phyloP scores from a whole-genome alignment of 148 eudicot species.

The Bassia scoparia region DNA sequence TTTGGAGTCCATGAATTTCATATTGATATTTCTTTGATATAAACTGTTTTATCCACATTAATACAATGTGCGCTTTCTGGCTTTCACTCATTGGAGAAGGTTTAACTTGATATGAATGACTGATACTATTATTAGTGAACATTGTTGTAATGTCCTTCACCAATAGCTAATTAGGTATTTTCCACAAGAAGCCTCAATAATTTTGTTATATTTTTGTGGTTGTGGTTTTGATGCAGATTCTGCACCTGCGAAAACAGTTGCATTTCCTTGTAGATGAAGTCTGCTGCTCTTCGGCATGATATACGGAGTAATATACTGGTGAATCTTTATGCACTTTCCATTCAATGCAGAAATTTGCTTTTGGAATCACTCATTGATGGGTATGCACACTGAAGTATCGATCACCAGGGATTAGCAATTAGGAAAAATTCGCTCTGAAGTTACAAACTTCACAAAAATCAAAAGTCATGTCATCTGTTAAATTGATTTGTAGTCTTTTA shows the following conservation, averaged over 20 bases:
- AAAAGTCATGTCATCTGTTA: not conserved
- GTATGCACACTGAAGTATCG: not conserved
- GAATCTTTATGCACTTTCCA: not conserved
- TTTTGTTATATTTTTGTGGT: not conserved
- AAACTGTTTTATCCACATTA: too few species aligned
- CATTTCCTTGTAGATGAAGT: slow-evolving; percentile 32
- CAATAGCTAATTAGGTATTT: not conserved
- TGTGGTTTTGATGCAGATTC: slow-evolving; percentile 27
- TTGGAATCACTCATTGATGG: not conserved
- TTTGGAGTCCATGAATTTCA: too few species aligned
- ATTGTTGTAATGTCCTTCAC: not conserved
- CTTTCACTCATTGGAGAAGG: not conserved
- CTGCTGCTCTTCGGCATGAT: slow-evolving; percentile 15
- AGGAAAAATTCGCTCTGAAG: not conserved
- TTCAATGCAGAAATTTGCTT: not conserved
- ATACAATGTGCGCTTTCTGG: not conserved
- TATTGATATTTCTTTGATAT: too few species aligned
- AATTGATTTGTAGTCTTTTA: too few species aligned
- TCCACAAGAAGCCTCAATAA: not conserved
- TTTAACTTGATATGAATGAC: not conserved
- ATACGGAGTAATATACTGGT: not conserved
- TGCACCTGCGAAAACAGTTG: slow-evolving; percentile 42
- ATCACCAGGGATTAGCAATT: too few species aligned
- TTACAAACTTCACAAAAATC: not conserved
- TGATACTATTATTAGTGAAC: not conserved